These are phyloP conservation scores for Lycium ferocissimum DNA, from an alignment of 257 asterid species.

Conservation along the genomic window DNA sequence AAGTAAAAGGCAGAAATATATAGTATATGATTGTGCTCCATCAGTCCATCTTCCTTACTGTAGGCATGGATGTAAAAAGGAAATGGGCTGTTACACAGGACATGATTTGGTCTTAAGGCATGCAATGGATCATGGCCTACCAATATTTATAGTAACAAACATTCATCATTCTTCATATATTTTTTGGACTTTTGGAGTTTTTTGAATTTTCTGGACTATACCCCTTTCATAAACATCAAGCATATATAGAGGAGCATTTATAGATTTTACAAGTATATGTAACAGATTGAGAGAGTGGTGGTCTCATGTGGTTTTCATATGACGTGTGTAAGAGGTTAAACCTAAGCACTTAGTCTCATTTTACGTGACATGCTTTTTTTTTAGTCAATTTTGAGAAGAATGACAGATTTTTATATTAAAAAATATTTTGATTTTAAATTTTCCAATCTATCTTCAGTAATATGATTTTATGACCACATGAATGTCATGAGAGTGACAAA, in stretches of 20 bases:
- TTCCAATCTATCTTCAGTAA: background rate
- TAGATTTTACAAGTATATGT: background rate
- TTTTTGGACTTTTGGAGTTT: background rate
- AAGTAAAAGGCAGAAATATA: slow-evolving; percentile 5
- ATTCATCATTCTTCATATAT: slow-evolving; percentile 19
- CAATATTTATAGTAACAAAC: slow-evolving; percentile 23
- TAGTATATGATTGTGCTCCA: background rate
- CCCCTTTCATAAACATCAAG: background rate
- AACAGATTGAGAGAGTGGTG: background rate
- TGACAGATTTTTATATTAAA: too few species aligned
- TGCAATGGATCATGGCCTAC: slow-evolving; percentile 30
- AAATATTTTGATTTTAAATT: background rate
- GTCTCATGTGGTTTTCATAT: background rate
- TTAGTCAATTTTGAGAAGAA: too few species aligned
- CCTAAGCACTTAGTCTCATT: too few species aligned
- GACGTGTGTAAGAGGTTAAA: background rate
- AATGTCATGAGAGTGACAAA: too few species aligned
- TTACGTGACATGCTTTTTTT: background rate
- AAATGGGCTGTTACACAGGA: slow-evolving; percentile 11
- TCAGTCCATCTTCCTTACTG: background rate
- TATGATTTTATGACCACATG: too few species aligned
- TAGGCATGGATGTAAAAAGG: slow-evolving; percentile 20
- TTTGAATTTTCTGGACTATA: background rate
- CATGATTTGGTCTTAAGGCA: slow-evolving; percentile 30
- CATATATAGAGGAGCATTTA: background rate